phyloP scores from a whole-genome alignment of 192 early-diverging fungal species.

The Entophlyctis luteolus region DNA sequence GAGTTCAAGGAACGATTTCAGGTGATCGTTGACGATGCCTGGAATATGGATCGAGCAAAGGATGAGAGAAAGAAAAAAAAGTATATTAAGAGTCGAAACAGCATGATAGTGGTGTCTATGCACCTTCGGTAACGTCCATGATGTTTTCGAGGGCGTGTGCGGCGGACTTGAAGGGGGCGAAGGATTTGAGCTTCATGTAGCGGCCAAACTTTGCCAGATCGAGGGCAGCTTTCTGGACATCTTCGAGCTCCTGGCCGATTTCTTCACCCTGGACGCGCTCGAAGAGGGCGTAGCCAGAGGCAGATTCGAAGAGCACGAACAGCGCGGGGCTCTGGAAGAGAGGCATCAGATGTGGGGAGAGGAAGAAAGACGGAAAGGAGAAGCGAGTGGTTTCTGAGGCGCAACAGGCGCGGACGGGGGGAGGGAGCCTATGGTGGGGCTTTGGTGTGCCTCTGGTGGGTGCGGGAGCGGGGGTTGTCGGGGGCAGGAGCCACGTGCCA shows the following conservation, averaged over 20 bases:
- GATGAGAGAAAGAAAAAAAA: slow-evolving; percentile 16
- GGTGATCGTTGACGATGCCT: slow-evolving; percentile 81
- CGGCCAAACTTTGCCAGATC: slow-evolving; percentile 90
- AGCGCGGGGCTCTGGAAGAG: slow-evolving; percentile 1
- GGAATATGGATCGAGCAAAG: no score
- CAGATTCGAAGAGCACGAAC: slow-evolving; percentile 84
- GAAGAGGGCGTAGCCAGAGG: slow-evolving; percentile 95
- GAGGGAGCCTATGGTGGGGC: no score
- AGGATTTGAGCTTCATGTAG: slow-evolving; percentile 88
- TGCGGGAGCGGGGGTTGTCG: no score
- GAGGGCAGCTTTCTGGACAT: slow-evolving; percentile 74
- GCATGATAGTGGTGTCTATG: neutral
- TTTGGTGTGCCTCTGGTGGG: no score
- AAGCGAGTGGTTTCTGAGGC: neutral
- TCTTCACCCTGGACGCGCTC: slow-evolving; percentile 91
- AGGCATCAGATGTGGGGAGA: neutral
- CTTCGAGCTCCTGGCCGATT: slow-evolving; percentile 87
- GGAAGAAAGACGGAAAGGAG: neutral
- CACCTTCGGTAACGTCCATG: slow-evolving; percentile 97
- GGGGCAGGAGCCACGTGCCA: no score
- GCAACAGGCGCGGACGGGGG: neutral
- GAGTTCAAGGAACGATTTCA: slow-evolving; percentile 92
- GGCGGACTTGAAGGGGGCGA: slow-evolving; percentile 93
- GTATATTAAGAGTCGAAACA: slow-evolving; percentile 9
- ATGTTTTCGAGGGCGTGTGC: slow-evolving; percentile 97